phyloP scores from a whole-genome alignment of 192 early-diverging fungal species.

The Gonapodya prolifera region DNA sequence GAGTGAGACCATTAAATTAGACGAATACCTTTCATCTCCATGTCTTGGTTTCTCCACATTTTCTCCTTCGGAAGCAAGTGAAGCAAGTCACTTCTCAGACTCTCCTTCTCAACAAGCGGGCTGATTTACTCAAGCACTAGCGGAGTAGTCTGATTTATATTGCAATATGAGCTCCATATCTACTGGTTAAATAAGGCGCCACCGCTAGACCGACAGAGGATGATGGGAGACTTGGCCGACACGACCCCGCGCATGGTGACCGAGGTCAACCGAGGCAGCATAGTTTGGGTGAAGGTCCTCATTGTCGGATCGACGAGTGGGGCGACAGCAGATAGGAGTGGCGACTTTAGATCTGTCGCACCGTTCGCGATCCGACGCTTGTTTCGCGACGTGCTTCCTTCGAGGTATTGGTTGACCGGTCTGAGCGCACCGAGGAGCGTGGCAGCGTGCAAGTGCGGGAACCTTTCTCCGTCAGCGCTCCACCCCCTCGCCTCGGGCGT shows the following conservation, averaged over 20 bases:
- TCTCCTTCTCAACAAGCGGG: too few species aligned
- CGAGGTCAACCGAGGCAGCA: neutral
- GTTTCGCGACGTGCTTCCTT: neutral
- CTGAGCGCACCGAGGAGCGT: neutral
- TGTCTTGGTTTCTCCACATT: too few species aligned
- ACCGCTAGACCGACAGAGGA: neutral
- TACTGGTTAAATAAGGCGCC: neutral
- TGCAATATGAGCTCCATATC: too few species aligned
- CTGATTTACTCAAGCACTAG: too few species aligned
- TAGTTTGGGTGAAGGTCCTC: neutral
- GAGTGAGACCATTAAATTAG: too few species aligned
- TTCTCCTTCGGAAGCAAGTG: too few species aligned
- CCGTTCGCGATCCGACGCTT: too few species aligned
- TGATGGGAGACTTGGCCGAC: neutral
- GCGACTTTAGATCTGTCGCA: too few species aligned
- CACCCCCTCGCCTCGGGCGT: neutral
- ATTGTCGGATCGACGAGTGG: neutral
- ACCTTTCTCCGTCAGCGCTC: neutral
- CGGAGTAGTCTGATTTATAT: too few species aligned
- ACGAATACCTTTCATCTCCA: too few species aligned
- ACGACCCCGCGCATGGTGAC: neutral
- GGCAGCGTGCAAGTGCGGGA: neutral
- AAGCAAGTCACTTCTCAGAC: too few species aligned
- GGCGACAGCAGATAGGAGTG: too few species aligned
- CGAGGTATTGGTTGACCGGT: neutral